Evolutionary conservation across 129 eudicot species (phyloP), one percentile per base, ranked within the genome.

Genomic region (Deinandra increscens): DNA sequence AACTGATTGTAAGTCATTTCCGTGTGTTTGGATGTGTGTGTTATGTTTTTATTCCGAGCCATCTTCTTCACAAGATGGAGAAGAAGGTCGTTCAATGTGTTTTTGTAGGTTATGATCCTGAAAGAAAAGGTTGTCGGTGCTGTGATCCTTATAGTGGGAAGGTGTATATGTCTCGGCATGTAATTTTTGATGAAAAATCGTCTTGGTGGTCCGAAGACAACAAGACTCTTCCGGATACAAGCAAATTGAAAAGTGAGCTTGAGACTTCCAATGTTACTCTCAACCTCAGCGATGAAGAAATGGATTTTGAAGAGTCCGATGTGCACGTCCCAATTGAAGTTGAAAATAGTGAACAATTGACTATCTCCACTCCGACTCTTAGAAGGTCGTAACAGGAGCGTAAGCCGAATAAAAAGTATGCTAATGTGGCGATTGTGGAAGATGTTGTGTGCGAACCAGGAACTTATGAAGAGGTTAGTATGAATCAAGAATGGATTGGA

Each of bases 401-500:
- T 33, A 33, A 33, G 5, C 37, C 37, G 37, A 77, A 78, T 13
- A 66, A 78, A 6, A 73, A 60, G 31, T 73, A 73, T 67, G 60
- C 70, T 5, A 67, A 73, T 68, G 67, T 66, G 2, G 78, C 69
- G 6, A 14, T 64, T 9, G 74, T 31, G 1, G 78, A 78, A 78
- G 33, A 11, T 44, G 14, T 8, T 7, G 42, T 5, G 1, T 19
- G 0, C 22, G 78, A 63, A 19, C 73, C 78, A 10, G 45, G 22
- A 9, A 62, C 59, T 2, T 46, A 20, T 63, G 64, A 69, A 26
- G 76, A 78, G 23, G 72, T 68, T 22, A 3, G 12, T 12, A 53
- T 38, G 2, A 51, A 63, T 5, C 12, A 20, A 4, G 64, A 59
- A 3, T 76, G 70, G 80, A 60, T 0, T 7, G 17, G 34, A 13